These are phyloP conservation scores for Cutaneotrichosporon curvatum DNA, from an alignment of 1,284 basidiomycete species.

Conservation along the genomic window DNA sequence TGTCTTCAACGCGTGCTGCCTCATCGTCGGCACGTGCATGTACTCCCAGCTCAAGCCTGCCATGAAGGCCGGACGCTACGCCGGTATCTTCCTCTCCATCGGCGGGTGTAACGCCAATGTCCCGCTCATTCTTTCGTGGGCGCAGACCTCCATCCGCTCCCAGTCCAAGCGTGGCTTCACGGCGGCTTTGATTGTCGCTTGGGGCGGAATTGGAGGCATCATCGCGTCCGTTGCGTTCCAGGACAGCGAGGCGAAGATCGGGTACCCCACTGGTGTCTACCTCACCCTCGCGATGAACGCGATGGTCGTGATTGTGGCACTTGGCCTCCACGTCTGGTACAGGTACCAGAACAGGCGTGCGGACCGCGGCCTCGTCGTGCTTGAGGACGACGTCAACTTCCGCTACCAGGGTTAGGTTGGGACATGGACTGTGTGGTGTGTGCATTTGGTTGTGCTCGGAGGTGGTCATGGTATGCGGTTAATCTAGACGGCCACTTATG, in stretches of 20 bases:
- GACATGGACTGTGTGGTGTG: too few species aligned
- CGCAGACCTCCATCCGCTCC: slow-evolving; percentile 46
- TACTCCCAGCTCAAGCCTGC: slow-evolving; percentile 11
- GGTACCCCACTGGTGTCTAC: slow-evolving; percentile 17
- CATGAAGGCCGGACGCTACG: slow-evolving; percentile 39
- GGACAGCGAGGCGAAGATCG: slow-evolving; percentile 7
- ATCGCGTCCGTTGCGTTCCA: slow-evolving; percentile 12
- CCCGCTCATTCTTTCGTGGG: slow-evolving; percentile 37
- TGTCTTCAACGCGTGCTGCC: slow-evolving; percentile 7
- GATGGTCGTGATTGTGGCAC: not conserved
- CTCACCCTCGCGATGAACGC: slow-evolving; percentile 24
- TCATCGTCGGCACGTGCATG: slow-evolving; percentile 13
- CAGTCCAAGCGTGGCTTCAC: slow-evolving; percentile 44
- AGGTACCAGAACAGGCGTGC: slow-evolving; percentile 12
- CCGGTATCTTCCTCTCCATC: slow-evolving; percentile 46
- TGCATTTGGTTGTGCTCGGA: too few species aligned
- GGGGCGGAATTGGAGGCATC: slow-evolving; percentile 49
- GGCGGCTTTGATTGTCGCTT: slow-evolving; percentile 44
- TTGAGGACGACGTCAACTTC: slow-evolving; percentile 13
- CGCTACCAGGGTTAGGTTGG: slow-evolving; percentile 8
- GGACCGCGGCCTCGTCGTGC: slow-evolving; percentile 11
- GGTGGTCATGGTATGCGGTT: too few species aligned
- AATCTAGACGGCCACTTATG: too few species aligned
- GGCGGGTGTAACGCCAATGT: slow-evolving; percentile 37
- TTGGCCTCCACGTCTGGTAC: slow-evolving; percentile 7